phyloP scores from a whole-genome alignment of 768 basidiomycete species.

The Favolaschia claudopus region DNA sequence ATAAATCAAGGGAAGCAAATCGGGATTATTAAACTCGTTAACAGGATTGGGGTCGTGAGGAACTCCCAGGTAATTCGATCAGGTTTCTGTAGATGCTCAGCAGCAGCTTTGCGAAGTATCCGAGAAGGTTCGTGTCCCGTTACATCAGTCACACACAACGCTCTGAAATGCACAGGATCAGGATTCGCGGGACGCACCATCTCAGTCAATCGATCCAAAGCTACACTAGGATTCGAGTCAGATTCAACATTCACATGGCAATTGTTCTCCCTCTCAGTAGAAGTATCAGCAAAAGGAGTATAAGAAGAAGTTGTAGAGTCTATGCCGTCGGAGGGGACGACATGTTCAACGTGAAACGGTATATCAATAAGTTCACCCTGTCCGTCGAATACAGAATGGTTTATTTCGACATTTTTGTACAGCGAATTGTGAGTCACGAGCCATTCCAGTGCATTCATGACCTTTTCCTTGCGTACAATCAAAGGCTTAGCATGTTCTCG shows the following conservation, averaged over 20 bases:
- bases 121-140: background rate
- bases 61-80: background rate
- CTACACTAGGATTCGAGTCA: too few relatives aligned
- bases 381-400: too few relatives aligned
- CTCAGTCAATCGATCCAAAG: conserved; percentile 14
- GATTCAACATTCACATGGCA: too few relatives aligned
- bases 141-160: background rate
- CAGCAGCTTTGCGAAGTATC: background rate
- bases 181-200: background rate
- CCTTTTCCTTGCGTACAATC: background rate
- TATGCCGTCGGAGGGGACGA: too few relatives aligned
- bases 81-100: background rate
- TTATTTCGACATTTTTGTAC: too few relatives aligned
- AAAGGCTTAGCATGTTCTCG: conserved; percentile 31
- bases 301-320: background rate
- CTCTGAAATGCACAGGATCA: background rate
- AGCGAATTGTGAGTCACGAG: too few relatives aligned
- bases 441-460: background rate
- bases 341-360: too few relatives aligned
- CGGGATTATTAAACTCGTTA: background rate
- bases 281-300: too few relatives aligned
- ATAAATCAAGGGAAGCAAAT: background rate
- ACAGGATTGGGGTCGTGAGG: background rate
- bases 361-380: too few relatives aligned
- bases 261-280: too few relatives aligned